Evolutionary conservation across 768 basidiomycete species (phyloP), one percentile per base, ranked within the genome.

Genomic region (Calocera viscosa): DNA sequence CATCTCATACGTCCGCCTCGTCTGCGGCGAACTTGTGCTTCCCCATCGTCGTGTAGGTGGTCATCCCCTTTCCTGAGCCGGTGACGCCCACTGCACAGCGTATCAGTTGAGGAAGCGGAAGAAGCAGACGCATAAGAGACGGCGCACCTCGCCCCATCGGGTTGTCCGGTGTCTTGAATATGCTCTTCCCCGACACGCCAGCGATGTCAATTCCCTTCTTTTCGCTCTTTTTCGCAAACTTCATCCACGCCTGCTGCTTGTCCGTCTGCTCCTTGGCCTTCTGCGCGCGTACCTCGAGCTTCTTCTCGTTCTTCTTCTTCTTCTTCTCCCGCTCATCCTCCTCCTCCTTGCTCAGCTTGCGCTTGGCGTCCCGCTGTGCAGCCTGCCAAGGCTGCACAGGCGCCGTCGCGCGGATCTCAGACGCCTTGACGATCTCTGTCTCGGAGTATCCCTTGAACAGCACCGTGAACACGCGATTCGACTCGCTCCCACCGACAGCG

Each of bases 291-390:
- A 79, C 82, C 79, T 94, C 92, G 43, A 91, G 70, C 77, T 94
- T 94, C 81, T 93, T 93, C 81, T 94, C 92, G 73, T 92, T 94
- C 80, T 91, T 92, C 81, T 93, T 93, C 82, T 91, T 90, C 84
- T 92, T 94, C 75, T 77, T 79, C 71, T 93, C 92, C 75, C 85
- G 82, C 78, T 94, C 91, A 71, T 90, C 90, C 75, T 93, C 92
- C 75, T 93, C 91, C 72, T 76, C 86, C 73, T 87, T 86, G 64
- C 78, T 84, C 72, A 88, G 76, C 80, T 91, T 92, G 67, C 91
- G 86, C 78, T 94, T 94, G 70, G 78, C 82, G 43, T 82, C 77
- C 33, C 81, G 75, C 39, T 78, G 73, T 16, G 75, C 68, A 8
- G 70, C 73, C 14, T 79, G 79, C 12, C 77, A 72, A 47, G 77